These are phyloP conservation scores for Liriodendron chinense DNA, from an alignment of 164 flowering plant genomes.

Conservation along the genomic window DNA sequence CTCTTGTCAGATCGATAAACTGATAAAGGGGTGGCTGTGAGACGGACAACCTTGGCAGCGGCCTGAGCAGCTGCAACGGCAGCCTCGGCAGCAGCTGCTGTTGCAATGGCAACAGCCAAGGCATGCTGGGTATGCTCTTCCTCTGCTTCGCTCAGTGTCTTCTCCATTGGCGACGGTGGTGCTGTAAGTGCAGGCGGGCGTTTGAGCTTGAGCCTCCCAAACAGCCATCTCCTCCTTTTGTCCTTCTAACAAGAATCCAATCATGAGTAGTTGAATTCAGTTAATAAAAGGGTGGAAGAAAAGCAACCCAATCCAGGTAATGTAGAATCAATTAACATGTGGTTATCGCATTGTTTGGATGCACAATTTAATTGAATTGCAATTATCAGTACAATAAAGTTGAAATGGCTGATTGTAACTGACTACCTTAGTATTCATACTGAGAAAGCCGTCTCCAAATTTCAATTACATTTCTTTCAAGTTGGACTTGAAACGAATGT, in stretches of 20 bases:
- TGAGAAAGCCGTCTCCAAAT: background rate
- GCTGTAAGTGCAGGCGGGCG: slow-evolving; percentile 34
- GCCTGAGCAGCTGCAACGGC: slow-evolving; percentile 83
- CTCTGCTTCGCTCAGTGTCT: slow-evolving; percentile 41
- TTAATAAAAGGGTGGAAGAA: background rate
- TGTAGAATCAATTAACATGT: background rate
- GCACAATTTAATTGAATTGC: too few species aligned
- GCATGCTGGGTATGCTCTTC: slow-evolving; percentile 75
- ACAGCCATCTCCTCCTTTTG: slow-evolving; percentile 47
- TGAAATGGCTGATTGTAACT: too few species aligned
- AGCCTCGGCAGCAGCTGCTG: slow-evolving; percentile 85
- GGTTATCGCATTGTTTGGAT: background rate
- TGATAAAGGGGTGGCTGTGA: slow-evolving; percentile 32
- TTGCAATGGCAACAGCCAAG: slow-evolving; percentile 64
- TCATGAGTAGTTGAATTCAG: background rate
- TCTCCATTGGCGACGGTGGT: slow-evolving; percentile 23
- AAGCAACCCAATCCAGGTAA: background rate
- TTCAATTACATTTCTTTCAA: background rate
- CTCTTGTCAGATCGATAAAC: slow-evolving; percentile 6
- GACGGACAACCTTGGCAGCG: slow-evolving; percentile 73
- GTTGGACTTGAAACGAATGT: background rate
- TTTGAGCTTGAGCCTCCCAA: slow-evolving; percentile 38
- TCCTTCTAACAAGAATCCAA: slow-evolving; percentile 16
- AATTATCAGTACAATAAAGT: too few species aligned
- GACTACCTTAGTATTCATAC: background rate